These are phyloP conservation scores for Scheffersomyces quercinus DNA, from an alignment of 1,139 yeast genomes.

Conservation along the genomic window DNA sequence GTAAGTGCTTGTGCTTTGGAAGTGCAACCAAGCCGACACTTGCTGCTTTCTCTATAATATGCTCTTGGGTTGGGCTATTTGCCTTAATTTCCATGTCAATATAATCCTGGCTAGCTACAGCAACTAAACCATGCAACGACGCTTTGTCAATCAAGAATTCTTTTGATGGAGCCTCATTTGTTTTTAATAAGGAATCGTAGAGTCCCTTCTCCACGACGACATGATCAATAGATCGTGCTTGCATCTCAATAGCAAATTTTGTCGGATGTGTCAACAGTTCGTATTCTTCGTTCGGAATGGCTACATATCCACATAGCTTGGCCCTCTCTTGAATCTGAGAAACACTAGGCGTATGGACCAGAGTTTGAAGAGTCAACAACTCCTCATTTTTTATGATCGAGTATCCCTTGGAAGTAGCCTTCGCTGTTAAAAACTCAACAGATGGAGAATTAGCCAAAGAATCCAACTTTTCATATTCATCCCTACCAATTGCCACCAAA, in stretches of 20 bases:
- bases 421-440: conserved; percentile 11
- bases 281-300: conserved; percentile 20
- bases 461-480: conserved; percentile 17
- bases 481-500: conserved; percentile 7
- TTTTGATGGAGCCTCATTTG: conserved; percentile 7
- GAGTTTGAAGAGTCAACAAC: neutral
- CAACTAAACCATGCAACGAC: conserved; percentile 16
- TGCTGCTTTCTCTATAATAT: conserved; percentile 33
- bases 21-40: conserved; percentile 20
- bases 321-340: conserved; percentile 19
- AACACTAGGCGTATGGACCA: conserved; percentile 1
- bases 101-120: conserved; percentile 15
- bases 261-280: conserved; percentile 12
- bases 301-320: conserved; percentile 15
- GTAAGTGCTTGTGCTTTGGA: conserved; percentile 14
- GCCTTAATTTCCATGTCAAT: conserved; percentile 23
- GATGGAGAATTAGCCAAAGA: conserved; percentile 10
- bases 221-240: conserved; percentile 7
- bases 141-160: conserved; percentile 17
- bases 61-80: conserved; percentile 34
- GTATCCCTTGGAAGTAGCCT: conserved; percentile 4
- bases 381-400: conserved; percentile 2
- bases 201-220: conserved; percentile 8
- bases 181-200: conserved; percentile 6
- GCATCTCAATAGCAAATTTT: conserved; percentile 6